phyloP scores from a whole-genome alignment of 495 filamentous ascomycete species.

The Trichoderma gamsii region DNA sequence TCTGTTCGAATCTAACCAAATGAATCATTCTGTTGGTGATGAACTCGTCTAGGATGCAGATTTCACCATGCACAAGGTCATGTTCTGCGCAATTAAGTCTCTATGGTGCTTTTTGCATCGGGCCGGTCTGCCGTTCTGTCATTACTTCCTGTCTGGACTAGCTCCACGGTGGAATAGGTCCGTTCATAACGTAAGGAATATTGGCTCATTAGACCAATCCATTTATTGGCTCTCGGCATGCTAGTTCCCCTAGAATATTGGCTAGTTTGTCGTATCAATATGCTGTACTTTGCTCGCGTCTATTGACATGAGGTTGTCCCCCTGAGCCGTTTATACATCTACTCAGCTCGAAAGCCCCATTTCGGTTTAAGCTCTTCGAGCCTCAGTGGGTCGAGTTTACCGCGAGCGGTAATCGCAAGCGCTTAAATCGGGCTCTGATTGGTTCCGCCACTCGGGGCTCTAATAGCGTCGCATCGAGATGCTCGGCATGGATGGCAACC shows the following conservation, averaged over 20 bases:
- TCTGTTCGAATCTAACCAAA: background rate
- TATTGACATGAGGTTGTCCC: background rate
- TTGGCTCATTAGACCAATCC: background rate
- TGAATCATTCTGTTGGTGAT: background rate
- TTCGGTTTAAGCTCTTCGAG: background rate
- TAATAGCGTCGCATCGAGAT: slow-evolving; percentile 11
- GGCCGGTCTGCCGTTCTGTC: background rate
- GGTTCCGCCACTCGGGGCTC: background rate
- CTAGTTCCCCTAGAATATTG: background rate
- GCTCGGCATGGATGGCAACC: background rate
- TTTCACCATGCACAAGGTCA: background rate
- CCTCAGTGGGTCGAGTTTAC: slow-evolving; percentile 1
- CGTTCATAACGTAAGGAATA: background rate
- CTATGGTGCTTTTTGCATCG: background rate
- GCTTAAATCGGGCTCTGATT: background rate
- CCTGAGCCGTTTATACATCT: background rate
- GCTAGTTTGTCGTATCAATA: background rate
- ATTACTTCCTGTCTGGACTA: background rate
- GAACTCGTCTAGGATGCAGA: background rate
- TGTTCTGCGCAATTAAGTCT: background rate
- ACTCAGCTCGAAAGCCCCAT: background rate
- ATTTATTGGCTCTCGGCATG: too few species aligned
- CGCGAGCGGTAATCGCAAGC: slow-evolving; percentile 8
- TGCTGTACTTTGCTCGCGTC: background rate
- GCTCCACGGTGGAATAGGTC: background rate